These are phyloP conservation scores for Sphaerosporella brunnea DNA, from an alignment of 495 filamentous ascomycete genomes.

Conservation along the genomic window DNA sequence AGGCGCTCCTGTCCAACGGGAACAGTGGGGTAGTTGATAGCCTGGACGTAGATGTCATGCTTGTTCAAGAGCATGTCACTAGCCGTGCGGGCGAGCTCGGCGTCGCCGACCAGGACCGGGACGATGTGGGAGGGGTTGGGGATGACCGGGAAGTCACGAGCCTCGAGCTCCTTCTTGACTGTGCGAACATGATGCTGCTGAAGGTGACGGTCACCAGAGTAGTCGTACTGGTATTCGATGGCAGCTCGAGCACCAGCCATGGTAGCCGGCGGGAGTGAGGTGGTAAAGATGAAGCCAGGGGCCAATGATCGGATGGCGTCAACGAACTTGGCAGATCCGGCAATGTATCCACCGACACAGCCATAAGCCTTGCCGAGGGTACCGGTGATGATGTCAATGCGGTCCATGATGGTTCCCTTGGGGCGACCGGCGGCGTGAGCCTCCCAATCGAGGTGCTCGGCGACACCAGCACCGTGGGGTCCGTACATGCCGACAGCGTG, in stretches of 20 bases:
- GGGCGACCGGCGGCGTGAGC: constrained; percentile 48
- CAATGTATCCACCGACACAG: constrained; percentile 94
- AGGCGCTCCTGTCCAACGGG: constrained; percentile 90
- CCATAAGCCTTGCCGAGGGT: constrained; percentile 96
- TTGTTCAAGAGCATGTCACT: constrained; percentile 75
- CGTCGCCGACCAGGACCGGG: constrained; percentile 82
- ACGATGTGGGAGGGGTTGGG: constrained; percentile 95
- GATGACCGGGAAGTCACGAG: constrained; percentile 83
- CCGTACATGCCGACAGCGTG: constrained; percentile 99
- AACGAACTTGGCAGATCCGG: constrained; percentile 70
- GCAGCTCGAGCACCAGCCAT: constrained; percentile 89
- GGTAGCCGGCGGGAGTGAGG: constrained; percentile 81
- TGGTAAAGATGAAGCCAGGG: constrained; percentile 97
- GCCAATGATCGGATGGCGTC: constrained; percentile 93
- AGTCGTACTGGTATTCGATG: constrained; percentile 75
- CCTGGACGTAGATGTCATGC: constrained; percentile 89
- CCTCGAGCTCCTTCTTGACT: constrained; percentile 62
- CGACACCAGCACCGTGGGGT: constrained; percentile 86
- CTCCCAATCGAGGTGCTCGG: constrained; percentile 91
- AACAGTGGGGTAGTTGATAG: constrained; percentile 97
- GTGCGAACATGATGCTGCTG: constrained; percentile 92
- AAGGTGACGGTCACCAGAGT: constrained; percentile 65
- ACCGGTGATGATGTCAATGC: constrained; percentile 91
- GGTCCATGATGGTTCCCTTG: constrained; percentile 78
- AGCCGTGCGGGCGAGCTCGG: constrained; percentile 79